These are phyloP conservation scores for Xylariaceae sp. DNA, from an alignment of 2,329 filamentous ascomycete genomes.

Conservation along the genomic window DNA sequence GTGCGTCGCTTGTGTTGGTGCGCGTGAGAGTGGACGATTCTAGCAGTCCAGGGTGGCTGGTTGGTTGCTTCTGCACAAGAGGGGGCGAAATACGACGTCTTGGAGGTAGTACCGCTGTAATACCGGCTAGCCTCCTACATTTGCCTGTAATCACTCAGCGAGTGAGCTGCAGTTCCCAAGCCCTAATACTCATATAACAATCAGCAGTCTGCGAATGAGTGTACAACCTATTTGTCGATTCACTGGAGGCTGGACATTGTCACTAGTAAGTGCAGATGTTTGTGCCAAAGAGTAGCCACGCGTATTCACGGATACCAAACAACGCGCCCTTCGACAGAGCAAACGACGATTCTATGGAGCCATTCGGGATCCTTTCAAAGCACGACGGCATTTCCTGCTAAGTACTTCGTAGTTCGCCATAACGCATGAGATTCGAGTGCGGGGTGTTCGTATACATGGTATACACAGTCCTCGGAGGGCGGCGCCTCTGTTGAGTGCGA, in stretches of 20 bases:
- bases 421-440: neutral
- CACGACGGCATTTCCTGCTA: neutral
- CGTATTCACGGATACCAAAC: neutral
- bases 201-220: neutral
- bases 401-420: neutral
- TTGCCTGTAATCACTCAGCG: neutral
- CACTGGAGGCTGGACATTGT: too few species aligned
- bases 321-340: neutral
- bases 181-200: constrained; percentile 6
- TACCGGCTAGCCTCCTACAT: neutral
- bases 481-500: too few species aligned
- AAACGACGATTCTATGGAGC: neutral
- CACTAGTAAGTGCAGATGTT: too few species aligned
- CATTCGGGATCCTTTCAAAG: neutral
- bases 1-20: constrained; percentile 11
- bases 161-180: neutral
- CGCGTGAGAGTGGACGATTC: constrained; percentile 10
- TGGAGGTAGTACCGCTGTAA: constrained; percentile 1
- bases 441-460: neutral
- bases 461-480: too few species aligned
- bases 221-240: neutral
- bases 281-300: neutral
- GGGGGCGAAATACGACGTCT: constrained; percentile 15
- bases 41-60: constrained; percentile 13
- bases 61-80: constrained; percentile 15